A percentile compares a stretch with the other conserved stretches of the same genome.
phyloP scores from a whole-genome alignment of 805 yeast genomes.

The Saturnispora mendoncae region DNA sequence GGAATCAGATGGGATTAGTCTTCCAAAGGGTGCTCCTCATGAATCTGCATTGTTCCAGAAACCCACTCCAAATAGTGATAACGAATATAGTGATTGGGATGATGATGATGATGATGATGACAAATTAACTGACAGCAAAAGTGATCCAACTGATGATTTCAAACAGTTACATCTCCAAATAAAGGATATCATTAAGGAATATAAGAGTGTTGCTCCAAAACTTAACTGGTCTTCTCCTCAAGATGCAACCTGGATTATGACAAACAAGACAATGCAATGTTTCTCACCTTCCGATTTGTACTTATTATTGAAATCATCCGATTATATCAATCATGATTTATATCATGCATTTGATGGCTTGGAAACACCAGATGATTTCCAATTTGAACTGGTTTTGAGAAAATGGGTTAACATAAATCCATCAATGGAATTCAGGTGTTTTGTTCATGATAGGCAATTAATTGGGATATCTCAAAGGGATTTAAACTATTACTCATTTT shows the following conservation, averaged over 20 bases:
- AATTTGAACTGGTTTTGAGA: constrained; percentile 59
- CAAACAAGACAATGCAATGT: constrained; percentile 71
- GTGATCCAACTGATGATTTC: constrained; percentile 44
- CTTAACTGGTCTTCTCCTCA: constrained; percentile 96
- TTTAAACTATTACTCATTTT: constrained; percentile 68
- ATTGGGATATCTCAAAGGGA: constrained; percentile 82
- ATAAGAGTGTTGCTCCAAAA: constrained; percentile 72
- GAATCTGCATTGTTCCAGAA: constrained; percentile 28
- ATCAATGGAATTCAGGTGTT: constrained; percentile 84
- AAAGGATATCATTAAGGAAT: constrained; percentile 34
- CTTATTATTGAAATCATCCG: constrained; percentile 74
- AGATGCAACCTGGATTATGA: constrained; percentile 87
- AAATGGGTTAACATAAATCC: constrained; percentile 84
- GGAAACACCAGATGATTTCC: constrained; percentile 19
- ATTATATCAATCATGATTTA: constrained; percentile 79
- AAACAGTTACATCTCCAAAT: constrained; percentile 52
- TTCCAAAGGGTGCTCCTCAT: constrained; percentile 40
- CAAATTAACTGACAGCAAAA: neutral
- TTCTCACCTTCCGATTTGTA: constrained; percentile 65
- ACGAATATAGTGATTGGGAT: constrained; percentile 73
- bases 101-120: constrained; percentile 31
- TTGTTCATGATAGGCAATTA: constrained; percentile 54
- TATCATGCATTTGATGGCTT: constrained; percentile 51
- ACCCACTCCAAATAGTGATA: constrained; percentile 38
- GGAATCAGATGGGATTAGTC: constrained; percentile 55